Percentiles rank a stretch among this genome's conserved stretches.
phyloP scores from a whole-genome alignment of 2,329 filamentous ascomycete genomes.

The Ophiostoma quercus region DNA sequence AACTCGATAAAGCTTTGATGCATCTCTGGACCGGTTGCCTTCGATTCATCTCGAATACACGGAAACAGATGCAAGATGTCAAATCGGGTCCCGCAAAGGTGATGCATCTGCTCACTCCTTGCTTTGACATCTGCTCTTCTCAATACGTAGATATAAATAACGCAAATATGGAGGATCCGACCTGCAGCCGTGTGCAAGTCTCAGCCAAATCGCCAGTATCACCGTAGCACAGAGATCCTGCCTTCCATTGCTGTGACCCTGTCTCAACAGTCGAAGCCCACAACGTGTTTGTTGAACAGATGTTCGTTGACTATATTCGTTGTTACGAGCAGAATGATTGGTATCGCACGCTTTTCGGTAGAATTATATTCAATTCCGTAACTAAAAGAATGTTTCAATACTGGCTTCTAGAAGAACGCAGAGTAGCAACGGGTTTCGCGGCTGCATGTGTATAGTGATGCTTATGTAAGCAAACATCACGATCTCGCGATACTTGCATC shows the following conservation, averaged over 20 bases:
- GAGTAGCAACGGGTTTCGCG: too few relatives aligned
- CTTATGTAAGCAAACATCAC: too few relatives aligned
- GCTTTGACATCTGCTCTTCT: neutral
- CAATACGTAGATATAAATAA: neutral
- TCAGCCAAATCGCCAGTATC: neutral
- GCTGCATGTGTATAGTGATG: too few relatives aligned
- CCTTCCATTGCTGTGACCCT: neutral
- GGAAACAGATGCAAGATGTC: neutral
- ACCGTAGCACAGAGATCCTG: slow-evolving; percentile 1
- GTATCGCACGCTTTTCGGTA: too few relatives aligned
- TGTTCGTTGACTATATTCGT: neutral
- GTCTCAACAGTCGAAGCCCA: neutral
- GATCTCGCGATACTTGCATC: too few relatives aligned
- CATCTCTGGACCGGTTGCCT: too few relatives aligned
- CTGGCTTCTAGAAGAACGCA: too few relatives aligned
- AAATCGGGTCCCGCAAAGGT: too few relatives aligned
- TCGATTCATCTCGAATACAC: neutral
- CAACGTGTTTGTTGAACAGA: neutral
- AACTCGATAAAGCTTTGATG: too few relatives aligned
- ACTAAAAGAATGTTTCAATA: too few relatives aligned
- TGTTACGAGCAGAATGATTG: neutral
- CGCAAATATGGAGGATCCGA: neutral
- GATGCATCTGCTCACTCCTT: neutral
- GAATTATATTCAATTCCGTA: too few relatives aligned
- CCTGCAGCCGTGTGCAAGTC: neutral